A percentile compares a stretch with the other conserved stretches of the same genome.
phyloP scores from a whole-genome alignment of 805 yeast species.

The Yamadazyma paraphyllophila region DNA sequence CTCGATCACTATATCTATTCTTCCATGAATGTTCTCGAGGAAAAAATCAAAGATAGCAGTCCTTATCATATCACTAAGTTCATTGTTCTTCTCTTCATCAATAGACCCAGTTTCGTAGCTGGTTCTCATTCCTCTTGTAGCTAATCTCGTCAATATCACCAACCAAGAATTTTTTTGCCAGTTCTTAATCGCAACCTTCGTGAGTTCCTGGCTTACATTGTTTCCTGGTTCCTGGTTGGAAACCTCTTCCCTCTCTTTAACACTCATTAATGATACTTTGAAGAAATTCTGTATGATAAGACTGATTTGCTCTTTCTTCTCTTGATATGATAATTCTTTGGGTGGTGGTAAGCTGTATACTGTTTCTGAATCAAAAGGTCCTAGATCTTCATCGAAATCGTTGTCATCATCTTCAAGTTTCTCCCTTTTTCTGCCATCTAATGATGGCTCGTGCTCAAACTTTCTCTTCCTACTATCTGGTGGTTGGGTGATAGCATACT shows the following conservation, averaged over 20 bases:
- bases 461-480: constrained; percentile 4
- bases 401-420: constrained; percentile 24
- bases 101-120: constrained; percentile 14
- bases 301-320: constrained; percentile 56
- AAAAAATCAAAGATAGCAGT: constrained; percentile 71
- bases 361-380: constrained; percentile 34
- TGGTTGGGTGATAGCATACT: constrained; percentile 27
- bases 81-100: constrained; percentile 29
- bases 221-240: constrained; percentile 15
- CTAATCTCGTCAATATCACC: constrained; percentile 66
- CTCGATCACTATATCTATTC: constrained; percentile 74
- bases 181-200: constrained; percentile 49
- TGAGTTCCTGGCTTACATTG: constrained; percentile 46
- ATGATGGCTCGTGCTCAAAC: constrained; percentile 1
- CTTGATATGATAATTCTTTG: constrained; percentile 45
- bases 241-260: constrained; percentile 17
- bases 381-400: constrained; percentile 24
- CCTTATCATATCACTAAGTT: constrained; percentile 61
- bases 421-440: constrained; percentile 10
- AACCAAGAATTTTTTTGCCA: constrained; percentile 76
- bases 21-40: constrained; percentile 64
- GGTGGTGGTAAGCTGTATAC: constrained; percentile 61
- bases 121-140: constrained; percentile 70
- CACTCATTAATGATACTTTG: constrained; percentile 39
- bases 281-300: constrained; percentile 61